These are phyloP conservation scores for Artemisia annua DNA, from an alignment of 129 eudicot species.

Conservation along the genomic window DNA sequence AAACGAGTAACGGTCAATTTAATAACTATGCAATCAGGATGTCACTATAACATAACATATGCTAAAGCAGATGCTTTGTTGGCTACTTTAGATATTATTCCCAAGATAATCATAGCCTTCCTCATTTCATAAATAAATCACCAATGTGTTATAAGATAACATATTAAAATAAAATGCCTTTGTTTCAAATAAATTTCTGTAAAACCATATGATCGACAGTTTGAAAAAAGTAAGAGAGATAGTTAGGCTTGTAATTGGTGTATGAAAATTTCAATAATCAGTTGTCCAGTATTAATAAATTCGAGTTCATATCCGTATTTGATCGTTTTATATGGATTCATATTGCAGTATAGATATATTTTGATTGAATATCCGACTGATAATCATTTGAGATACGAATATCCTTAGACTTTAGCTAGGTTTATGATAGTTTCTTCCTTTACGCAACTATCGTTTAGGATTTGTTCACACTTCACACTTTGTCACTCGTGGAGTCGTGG, in stretches of 20 bases:
- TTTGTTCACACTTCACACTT: too few species aligned
- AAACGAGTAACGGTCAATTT: conserved; percentile 12
- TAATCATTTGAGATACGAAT: too few species aligned
- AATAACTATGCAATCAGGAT: conserved; percentile 29
- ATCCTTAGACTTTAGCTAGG: too few species aligned
- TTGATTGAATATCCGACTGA: not conserved
- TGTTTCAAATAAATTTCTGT: too few species aligned
- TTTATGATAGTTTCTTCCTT: too few species aligned
- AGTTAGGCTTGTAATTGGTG: not conserved
- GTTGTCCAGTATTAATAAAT: not conserved
- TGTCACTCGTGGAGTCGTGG: too few species aligned
- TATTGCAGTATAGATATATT: not conserved
- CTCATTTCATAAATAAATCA: conserved; percentile 18
- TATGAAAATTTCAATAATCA: not conserved
- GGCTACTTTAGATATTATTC: conserved; percentile 40
- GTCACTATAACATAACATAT: conserved; percentile 38
- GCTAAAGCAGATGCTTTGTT: conserved; percentile 47
- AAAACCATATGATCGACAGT: not conserved
- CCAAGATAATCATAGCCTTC: conserved; percentile 30
- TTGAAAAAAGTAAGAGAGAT: not conserved
- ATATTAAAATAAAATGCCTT: conserved; percentile 10
- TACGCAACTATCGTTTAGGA: too few species aligned
- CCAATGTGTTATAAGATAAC: not conserved
- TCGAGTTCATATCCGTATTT: not conserved
- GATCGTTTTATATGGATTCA: not conserved